These are phyloP conservation scores for Escovopsis sp. DNA, from an alignment of 2,329 filamentous ascomycete genomes.

Conservation along the genomic window DNA sequence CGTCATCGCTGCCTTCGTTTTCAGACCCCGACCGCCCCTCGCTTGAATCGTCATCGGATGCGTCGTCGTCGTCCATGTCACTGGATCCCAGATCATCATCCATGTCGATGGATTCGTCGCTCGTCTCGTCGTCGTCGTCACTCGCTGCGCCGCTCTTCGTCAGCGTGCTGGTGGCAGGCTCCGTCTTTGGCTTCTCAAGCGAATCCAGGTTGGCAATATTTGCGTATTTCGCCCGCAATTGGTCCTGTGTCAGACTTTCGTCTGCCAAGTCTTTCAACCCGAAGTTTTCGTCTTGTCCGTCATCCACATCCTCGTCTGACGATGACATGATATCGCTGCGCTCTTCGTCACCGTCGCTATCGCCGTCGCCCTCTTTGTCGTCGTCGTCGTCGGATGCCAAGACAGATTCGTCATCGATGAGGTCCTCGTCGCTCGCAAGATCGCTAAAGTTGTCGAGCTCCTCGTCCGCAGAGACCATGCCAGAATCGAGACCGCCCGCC, in stretches of 20 bases:
- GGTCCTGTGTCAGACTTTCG: conserved; percentile 52
- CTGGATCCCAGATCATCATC: conserved; percentile 49
- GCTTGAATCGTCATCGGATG: conserved; percentile 18
- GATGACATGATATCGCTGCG: conserved; percentile 42
- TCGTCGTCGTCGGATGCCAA: conserved; percentile 20
- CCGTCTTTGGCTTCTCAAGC: conserved; percentile 13
- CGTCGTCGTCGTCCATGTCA: conserved; percentile 29
- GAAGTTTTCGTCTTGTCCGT: conserved; percentile 22
- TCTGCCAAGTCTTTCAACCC: conserved; percentile 26
- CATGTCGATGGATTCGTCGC: conserved; percentile 54
- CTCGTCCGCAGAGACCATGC: conserved; percentile 29
- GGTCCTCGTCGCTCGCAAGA: conserved; percentile 23
- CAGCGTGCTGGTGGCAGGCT: conserved; percentile 7
- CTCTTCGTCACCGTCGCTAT: conserved; percentile 24
- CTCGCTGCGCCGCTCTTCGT: conserved; percentile 12
- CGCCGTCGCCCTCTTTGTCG: conserved; percentile 28
- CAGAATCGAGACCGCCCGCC: conserved; percentile 35
- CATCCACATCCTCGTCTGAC: conserved; percentile 47
- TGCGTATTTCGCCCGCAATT: conserved; percentile 53
- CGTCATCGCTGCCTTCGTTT: conserved; percentile 21
- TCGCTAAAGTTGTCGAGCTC: conserved; percentile 33
- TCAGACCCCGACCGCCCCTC: conserved; percentile 29
- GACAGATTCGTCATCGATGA: conserved; percentile 18
- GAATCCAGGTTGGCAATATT: conserved; percentile 37
- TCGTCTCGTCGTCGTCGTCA: conserved; percentile 35